Evolutionary conservation across 2,329 filamentous ascomycete species (phyloP).

Genomic region (Nakataea oryzae): DNA sequence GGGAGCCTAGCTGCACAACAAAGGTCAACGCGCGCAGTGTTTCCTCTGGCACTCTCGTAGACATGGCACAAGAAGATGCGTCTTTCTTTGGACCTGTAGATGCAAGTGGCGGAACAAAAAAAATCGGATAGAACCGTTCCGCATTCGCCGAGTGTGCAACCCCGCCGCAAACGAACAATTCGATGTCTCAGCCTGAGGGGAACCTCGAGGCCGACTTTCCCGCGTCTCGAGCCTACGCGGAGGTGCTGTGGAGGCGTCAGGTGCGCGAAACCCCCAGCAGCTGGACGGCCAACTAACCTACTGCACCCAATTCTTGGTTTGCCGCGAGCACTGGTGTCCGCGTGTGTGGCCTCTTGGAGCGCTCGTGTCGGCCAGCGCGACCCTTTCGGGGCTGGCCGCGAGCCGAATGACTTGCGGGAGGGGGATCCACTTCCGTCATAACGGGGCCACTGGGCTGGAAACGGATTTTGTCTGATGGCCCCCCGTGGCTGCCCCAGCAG

Average conservation of each 20-base stretch:
- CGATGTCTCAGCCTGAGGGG: background rate
- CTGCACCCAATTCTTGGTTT: too few species aligned
- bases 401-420: background rate
- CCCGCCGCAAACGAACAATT: background rate
- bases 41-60: too few species aligned
- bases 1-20: too few species aligned
- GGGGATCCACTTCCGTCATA: background rate
- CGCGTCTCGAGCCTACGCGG: too few species aligned
- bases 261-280: background rate
- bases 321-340: background rate
- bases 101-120: background rate
- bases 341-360: background rate
- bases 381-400: background rate
- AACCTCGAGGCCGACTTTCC: background rate
- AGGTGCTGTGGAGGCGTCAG: background rate
- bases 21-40: too few species aligned
- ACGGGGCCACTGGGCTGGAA: background rate
- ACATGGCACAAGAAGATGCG: background rate
- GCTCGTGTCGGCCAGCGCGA: background rate
- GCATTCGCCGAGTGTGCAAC: background rate
- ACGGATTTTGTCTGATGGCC: background rate
- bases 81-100: background rate
- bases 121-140: background rate
- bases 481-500: too few species aligned
- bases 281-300: too few species aligned